These are phyloP conservation scores for Monosporascus ibericus DNA, from an alignment of 2,329 filamentous ascomycete genomes.

Conservation along the genomic window DNA sequence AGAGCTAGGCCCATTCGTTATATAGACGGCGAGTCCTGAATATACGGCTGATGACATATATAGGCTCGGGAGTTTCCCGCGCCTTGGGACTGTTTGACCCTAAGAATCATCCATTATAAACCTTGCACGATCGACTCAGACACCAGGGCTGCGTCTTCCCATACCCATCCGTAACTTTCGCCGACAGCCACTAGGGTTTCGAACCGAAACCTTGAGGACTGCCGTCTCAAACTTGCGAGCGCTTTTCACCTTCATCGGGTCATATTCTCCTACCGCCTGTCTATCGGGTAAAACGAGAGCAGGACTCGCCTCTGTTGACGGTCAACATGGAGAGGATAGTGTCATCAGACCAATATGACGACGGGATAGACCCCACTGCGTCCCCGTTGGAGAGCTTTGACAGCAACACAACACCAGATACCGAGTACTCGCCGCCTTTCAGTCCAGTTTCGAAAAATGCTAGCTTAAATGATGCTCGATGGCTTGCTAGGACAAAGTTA, in stretches of 20 bases:
- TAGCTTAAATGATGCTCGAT: constrained; percentile 32
- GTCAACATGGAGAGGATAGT: constrained; percentile 23
- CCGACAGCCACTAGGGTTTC: background rate
- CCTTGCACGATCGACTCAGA: background rate
- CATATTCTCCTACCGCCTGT: constrained; percentile 3
- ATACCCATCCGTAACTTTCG: too few relatives aligned
- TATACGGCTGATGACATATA: background rate
- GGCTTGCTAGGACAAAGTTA: constrained; percentile 42
- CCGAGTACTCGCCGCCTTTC: constrained; percentile 40
- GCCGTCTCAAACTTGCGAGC: background rate
- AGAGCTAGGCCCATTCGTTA: background rate
- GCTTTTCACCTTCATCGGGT: background rate
- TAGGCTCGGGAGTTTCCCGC: background rate
- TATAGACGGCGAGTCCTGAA: background rate
- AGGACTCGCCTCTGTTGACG: constrained; percentile 8
- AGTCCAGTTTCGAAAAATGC: constrained; percentile 34
- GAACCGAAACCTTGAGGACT: background rate
- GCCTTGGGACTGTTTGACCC: background rate
- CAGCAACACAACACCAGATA: constrained; percentile 41
- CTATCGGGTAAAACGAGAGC: background rate
- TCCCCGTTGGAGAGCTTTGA: constrained; percentile 30
- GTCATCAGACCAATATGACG: constrained; percentile 17
- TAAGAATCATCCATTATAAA: background rate
- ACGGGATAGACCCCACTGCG: constrained; percentile 28
- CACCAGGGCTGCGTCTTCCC: background rate